Percentiles rank a stretch among this genome's conserved stretches.
Conservation (phyloP, 495 filamentous ascomycete genomes). For the Aspergillus affinis region DNA sequence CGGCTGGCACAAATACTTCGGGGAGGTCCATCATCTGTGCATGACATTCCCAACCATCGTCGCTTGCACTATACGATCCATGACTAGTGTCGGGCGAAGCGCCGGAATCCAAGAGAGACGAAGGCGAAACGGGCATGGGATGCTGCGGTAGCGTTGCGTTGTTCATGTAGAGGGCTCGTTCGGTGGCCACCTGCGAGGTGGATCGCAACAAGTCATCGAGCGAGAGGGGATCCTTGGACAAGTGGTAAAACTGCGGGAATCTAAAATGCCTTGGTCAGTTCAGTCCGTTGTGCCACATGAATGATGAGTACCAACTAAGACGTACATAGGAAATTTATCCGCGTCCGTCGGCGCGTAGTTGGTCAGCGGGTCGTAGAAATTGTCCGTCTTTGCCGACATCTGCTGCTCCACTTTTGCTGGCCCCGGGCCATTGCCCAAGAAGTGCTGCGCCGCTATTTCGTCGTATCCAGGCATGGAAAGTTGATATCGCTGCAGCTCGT, state of each 20-base stretch:
- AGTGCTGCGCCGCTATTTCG: not conserved
- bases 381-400: not conserved
- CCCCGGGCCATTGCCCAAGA: not conserved
- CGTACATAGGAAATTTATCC: not conserved
- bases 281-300: not conserved
- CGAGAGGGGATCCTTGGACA: not conserved
- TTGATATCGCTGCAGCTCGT: not conserved
- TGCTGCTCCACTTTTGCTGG: not conserved
- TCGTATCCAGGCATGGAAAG: not conserved
- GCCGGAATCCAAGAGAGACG: conserved; percentile 16
- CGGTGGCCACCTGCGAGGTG: conserved; percentile 28
- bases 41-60: conserved; percentile 23
- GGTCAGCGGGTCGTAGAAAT: not conserved
- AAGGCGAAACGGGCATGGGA: not conserved
- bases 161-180: conserved; percentile 41
- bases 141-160: conserved; percentile 7
- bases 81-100: conserved; percentile 27
- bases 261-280: not conserved
- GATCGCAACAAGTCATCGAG: conserved; percentile 21
- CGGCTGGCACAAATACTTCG: not conserved
- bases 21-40: not conserved
- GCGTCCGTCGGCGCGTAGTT: not conserved
- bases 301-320: not conserved
- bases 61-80: conserved; percentile 23
- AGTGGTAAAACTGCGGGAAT: not conserved